Evolutionary conservation across 345 rosid genomes (phyloP).

Genomic region (Arabis alpina): DNA sequence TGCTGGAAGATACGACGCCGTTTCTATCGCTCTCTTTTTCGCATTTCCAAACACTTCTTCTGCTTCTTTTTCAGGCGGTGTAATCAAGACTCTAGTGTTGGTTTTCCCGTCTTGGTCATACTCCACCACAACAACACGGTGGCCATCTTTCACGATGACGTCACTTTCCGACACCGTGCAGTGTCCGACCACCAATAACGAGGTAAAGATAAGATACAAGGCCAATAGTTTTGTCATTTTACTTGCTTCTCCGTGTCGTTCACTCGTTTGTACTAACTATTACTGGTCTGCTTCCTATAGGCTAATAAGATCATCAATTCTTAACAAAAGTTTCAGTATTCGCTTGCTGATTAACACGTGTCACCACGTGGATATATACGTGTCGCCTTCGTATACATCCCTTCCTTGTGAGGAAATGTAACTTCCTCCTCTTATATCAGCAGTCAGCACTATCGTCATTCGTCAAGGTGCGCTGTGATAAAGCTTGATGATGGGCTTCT

Average conservation of each 20-base stretch:
- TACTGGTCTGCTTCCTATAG: constrained; percentile 3
- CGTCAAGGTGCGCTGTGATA: neutral
- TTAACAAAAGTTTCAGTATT: neutral
- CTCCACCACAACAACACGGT: constrained; percentile 57
- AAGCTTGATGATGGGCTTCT: constrained; percentile 24
- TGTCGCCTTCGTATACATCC: constrained; percentile 15
- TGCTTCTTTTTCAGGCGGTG: constrained; percentile 41
- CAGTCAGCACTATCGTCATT: neutral
- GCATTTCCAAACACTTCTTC: constrained; percentile 6
- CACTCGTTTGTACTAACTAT: constrained; percentile 10
- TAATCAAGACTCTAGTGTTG: constrained; percentile 64
- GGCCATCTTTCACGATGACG: constrained; percentile 25
- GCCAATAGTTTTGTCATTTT: constrained; percentile 29
- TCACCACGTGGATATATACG: constrained; percentile 17
- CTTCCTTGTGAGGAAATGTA: neutral
- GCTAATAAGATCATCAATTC: neutral
- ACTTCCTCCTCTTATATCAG: neutral
- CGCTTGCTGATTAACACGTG: constrained; percentile 26
- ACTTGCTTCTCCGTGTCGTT: constrained; percentile 7
- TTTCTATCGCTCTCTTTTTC: constrained; percentile 41
- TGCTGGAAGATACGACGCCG: constrained; percentile 29
- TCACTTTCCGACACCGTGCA: constrained; percentile 16
- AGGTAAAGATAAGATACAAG: constrained; percentile 22
- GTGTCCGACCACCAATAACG: neutral
- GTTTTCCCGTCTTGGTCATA: constrained; percentile 54